Evolutionary conservation across 805 yeast genomes (phyloP).

Genomic region (Zygoascus tannicola): DNA sequence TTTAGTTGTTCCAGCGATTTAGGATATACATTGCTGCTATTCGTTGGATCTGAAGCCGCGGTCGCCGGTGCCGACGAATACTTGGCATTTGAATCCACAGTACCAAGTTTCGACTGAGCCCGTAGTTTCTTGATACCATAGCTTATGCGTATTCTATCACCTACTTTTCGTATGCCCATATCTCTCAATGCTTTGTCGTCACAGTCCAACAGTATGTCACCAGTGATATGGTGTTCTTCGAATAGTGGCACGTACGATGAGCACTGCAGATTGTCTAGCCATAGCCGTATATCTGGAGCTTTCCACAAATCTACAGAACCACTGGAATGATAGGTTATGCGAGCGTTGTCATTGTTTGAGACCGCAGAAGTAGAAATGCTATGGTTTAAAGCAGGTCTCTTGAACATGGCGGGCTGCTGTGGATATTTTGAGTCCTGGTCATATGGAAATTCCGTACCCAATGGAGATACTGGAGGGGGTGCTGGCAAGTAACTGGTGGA

Average conservation of each 20-base stretch:
- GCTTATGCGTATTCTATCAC: slow-evolving; percentile 70
- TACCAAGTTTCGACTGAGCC: background rate
- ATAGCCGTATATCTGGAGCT: slow-evolving; percentile 21
- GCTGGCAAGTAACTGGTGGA: slow-evolving; percentile 18
- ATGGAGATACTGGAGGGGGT: slow-evolving; percentile 23
- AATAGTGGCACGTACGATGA: slow-evolving; percentile 22
- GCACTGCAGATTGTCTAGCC: slow-evolving; percentile 26
- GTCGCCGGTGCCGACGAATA: background rate
- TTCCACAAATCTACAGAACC: slow-evolving; percentile 18
- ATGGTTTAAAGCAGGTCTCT: slow-evolving; percentile 1
- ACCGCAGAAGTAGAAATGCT: slow-evolving; percentile 7
- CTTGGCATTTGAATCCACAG: background rate
- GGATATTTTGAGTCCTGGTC: slow-evolving; percentile 4
- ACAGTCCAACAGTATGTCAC: slow-evolving; percentile 47
- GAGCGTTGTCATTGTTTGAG: background rate
- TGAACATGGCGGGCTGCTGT: background rate
- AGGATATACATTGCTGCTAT: background rate
- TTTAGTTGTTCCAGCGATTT: slow-evolving; percentile 14
- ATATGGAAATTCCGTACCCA: slow-evolving; percentile 17
- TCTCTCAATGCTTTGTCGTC: slow-evolving; percentile 60
- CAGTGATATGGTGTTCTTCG: slow-evolving; percentile 43
- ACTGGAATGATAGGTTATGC: background rate
- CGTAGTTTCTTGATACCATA: slow-evolving; percentile 44
- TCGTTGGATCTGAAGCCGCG: background rate
- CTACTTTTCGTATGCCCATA: slow-evolving; percentile 66